Percentiles rank a stretch among this genome's conserved stretches.
Conservation (phyloP, 2,329 filamentous ascomycete genomes). For the Colletotrichum sp. region DNA sequence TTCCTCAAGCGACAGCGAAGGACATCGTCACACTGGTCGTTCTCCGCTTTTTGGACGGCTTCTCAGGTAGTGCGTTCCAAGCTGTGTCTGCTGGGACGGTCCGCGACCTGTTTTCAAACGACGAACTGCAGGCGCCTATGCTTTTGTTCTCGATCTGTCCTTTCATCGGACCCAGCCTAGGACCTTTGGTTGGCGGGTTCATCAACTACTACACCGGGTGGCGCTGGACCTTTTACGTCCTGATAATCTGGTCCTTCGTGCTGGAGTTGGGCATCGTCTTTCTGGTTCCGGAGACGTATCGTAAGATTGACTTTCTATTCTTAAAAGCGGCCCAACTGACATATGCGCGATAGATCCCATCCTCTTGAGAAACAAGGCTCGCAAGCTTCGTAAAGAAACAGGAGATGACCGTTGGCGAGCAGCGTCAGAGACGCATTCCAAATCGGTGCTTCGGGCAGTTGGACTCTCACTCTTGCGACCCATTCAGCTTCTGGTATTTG, state of each 20-base stretch:
- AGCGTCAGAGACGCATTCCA: conserved; percentile 74
- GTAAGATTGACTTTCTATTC: conserved; percentile 36
- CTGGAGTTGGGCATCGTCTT: conserved; percentile 69
- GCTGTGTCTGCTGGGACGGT: conserved; percentile 85
- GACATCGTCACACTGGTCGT: conserved; percentile 83
- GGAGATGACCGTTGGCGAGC: conserved; percentile 78
- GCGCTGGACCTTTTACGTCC: conserved; percentile 84
- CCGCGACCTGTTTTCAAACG: conserved; percentile 74
- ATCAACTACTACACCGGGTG: conserved; percentile 79
- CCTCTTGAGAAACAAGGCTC: conserved; percentile 75
- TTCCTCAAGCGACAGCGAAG: conserved; percentile 78
- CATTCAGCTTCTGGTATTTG: conserved; percentile 78
- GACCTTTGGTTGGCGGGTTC: conserved; percentile 75
- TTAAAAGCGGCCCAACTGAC: conserved; percentile 8
- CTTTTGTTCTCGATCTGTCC: conserved; percentile 74
- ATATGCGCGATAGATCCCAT: conserved; percentile 57
- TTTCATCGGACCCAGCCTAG: conserved; percentile 66
- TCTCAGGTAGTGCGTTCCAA: conserved; percentile 72
- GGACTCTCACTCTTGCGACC: conserved; percentile 66
- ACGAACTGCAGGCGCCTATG: conserved; percentile 81
- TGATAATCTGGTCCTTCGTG: conserved; percentile 80
- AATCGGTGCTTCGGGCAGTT: conserved; percentile 69
- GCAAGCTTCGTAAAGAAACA: conserved; percentile 71
- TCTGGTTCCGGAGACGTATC: conserved; percentile 88
- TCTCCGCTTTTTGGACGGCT: conserved; percentile 76